Conservation (phyloP, 139 green algal genomes). For the Gonium pectorale region DNA sequence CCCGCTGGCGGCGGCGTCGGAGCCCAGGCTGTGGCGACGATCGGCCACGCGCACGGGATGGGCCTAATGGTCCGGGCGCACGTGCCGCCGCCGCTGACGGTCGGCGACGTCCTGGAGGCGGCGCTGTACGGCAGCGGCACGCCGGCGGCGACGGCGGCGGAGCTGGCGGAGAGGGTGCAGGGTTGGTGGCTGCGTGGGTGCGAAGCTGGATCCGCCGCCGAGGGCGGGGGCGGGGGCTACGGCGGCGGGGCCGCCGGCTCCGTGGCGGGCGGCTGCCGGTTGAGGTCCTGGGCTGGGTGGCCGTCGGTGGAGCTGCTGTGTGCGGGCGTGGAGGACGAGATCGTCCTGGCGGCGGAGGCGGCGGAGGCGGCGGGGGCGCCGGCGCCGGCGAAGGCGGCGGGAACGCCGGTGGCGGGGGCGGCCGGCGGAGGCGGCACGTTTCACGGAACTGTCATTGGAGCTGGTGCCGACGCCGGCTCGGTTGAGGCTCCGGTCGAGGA, state of each 20-base stretch:
- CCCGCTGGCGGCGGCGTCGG: not conserved
- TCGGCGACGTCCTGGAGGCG: conserved; percentile 6
- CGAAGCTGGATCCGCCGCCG: not conserved
- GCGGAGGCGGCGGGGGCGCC: not conserved
- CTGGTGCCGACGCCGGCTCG: not conserved
- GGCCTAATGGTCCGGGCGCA: conserved; percentile 22
- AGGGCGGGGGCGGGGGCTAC: not conserved
- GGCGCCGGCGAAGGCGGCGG: not conserved
- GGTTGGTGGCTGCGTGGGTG: conserved; percentile 17
- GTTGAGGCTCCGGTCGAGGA: not conserved
- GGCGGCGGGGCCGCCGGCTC: not conserved
- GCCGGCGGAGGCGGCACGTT: not conserved
- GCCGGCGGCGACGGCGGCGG: conserved; percentile 2
- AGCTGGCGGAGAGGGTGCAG: conserved; percentile 14
- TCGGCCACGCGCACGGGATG: conserved; percentile 26
- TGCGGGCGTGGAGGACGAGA: conserved; percentile 26
- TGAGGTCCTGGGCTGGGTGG: conserved; percentile 9
- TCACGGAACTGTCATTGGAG: too few relatives aligned
- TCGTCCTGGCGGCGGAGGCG: not conserved
- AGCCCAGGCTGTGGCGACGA: not conserved
- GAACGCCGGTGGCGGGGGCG: not conserved
- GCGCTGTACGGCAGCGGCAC: conserved; percentile 17
- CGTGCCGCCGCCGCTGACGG: not conserved
- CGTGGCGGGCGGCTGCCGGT: not conserved
- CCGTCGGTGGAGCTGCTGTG: conserved; percentile 2